These are phyloP conservation scores for Apiotrichum brassicae DNA, from an alignment of 1,284 basidiomycete genomes.

Conservation along the genomic window DNA sequence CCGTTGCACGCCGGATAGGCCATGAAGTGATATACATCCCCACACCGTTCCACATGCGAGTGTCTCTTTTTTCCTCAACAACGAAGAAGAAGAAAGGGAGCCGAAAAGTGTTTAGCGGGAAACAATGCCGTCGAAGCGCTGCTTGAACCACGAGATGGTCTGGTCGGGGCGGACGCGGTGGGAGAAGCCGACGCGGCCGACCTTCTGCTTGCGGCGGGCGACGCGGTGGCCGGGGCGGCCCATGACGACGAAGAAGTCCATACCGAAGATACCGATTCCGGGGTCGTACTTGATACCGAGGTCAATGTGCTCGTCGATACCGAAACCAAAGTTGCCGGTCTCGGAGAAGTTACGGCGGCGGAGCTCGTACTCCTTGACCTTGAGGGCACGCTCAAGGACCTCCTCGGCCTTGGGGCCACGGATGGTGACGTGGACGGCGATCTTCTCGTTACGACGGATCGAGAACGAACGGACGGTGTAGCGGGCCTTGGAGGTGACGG, in stretches of 20 bases:
- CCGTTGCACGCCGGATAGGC: not conserved
- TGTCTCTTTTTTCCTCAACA: too few species aligned
- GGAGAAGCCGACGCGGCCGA: constrained; percentile 74
- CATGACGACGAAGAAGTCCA: constrained; percentile 99
- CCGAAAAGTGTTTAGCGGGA: constrained; percentile 37
- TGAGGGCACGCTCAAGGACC: constrained; percentile 96
- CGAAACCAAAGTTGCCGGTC: constrained; percentile 97
- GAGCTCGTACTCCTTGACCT: constrained; percentile 99
- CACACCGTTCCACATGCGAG: not conserved
- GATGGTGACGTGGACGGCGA: constrained; percentile 98
- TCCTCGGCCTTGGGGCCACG: constrained; percentile 99
- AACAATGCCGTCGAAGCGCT: constrained; percentile 96
- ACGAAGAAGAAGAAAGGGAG: too few species aligned
- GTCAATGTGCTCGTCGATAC: constrained; percentile 98
- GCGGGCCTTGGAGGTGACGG: constrained; percentile 98
- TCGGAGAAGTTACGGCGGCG: constrained; percentile 83
- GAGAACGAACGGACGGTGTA: constrained; percentile 99
- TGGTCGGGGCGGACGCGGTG: constrained; percentile 90
- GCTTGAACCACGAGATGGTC: constrained; percentile 97
- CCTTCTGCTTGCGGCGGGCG: constrained; percentile 84
- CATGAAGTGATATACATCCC: constrained; percentile 16
- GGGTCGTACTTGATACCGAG: constrained; percentile 97
- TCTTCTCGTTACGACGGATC: constrained; percentile 99
- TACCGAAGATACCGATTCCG: constrained; percentile 93
- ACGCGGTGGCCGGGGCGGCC: constrained; percentile 91